Evolutionary conservation across 139 green algal species (phyloP), one percentile per base, ranked within the genome.

Genomic region (Haematococcus lacustris): DNA sequence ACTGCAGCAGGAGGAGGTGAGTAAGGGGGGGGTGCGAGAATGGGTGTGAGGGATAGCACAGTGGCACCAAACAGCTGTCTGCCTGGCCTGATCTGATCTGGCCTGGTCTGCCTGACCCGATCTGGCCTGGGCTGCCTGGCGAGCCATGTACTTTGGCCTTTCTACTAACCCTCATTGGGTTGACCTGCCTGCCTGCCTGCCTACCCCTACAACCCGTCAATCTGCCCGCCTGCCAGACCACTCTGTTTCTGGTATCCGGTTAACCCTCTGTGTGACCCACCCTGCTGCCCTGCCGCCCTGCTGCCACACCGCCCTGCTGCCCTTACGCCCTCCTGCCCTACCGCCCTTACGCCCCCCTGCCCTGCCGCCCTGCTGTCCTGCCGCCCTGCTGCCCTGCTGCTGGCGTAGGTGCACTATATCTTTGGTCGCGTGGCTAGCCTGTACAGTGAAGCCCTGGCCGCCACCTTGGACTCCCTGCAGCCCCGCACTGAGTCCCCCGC

Each of bases 401-500:
- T 72, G 0, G 76, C 82, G 62, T 84, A 94, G 73, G 74, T 93
- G 35, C 74, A 87, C 41, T 86, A 83, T 70, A 89, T 97, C 26
- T 97, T 97, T 76, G 84, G 84, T 13, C 80, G 88, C 6, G 84
- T 96, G 23, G 83, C 73, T 26, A 70, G 70, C 17, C 74, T 88
- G 21, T 92, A 83, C 81, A 86, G 77, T 71, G 79, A 86, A 51
- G 81, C 73, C 0, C 77, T 92, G 59, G 80, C 82, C 1, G 85
- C 82, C 23, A 79, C 80, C 3, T 87, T 92, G 50, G 74, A 87
- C 38, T 51, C 67, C 23, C 69, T 93, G 34, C 33, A 66, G 28
- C 68, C 47, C 13, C 47, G 13, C 47, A 57, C 47, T 21, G 13
- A 13, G 21, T 21, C 47, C 13, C 13, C 47, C 13, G 13, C 47